phyloP scores from a whole-genome alignment of 75 land plant species.

The Picea glauca region DNA sequence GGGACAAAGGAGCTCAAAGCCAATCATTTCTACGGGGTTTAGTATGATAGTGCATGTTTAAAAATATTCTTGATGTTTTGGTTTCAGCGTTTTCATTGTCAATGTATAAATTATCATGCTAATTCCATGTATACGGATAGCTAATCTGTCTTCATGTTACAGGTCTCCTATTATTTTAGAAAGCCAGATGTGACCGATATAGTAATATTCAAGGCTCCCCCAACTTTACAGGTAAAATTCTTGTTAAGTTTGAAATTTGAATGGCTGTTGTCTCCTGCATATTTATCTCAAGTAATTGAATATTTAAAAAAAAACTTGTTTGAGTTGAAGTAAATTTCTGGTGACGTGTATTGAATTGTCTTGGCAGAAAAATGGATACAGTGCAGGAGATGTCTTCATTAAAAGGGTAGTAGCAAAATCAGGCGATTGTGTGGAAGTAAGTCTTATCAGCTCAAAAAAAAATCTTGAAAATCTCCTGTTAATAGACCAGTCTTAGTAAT shows the following conservation, averaged over 20 bases:
- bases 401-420: conserved; percentile 78
- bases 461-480: no score
- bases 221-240: conserved; percentile 59
- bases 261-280: not conserved
- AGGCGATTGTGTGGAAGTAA: conserved; percentile 79
- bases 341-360: not conserved
- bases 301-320: no score
- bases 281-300: not conserved
- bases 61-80: not conserved
- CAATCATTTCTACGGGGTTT: not conserved
- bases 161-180: conserved; percentile 86
- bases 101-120: not conserved
- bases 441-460: not conserved
- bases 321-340: not conserved
- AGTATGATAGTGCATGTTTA: no score
- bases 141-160: conserved; percentile 15
- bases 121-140: not conserved
- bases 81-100: not conserved
- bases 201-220: conserved; percentile 90
- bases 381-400: conserved; percentile 57
- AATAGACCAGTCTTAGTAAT: no score
- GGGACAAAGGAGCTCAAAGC: not conserved
- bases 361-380: conserved; percentile 49
- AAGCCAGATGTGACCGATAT: conserved; percentile 80
- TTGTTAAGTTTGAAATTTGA: not conserved